A percentile compares a stretch with the other conserved stretches of the same genome.
Conservation (phyloP, 2,329 filamentous ascomycete genomes). For the Simplicillium sp. region DNA sequence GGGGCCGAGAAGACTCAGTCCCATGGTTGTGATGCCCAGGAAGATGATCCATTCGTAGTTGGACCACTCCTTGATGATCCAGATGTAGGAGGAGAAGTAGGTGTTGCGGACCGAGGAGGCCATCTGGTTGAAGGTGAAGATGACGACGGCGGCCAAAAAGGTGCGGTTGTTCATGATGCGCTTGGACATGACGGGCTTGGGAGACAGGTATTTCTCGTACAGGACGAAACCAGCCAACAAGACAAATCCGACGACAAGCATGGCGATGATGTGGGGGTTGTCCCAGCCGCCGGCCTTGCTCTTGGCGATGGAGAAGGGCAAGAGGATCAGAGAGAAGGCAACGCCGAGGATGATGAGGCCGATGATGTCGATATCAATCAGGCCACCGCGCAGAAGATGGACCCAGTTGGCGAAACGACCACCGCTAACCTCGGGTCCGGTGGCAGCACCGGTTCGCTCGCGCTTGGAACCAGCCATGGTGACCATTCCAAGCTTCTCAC, state of each 20-base stretch:
- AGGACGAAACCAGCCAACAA: conserved; percentile 23
- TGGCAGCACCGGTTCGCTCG: conserved; percentile 22
- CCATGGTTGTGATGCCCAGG: conserved; percentile 26
- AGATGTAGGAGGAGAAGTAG: conserved; percentile 25
- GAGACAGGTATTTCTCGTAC: conserved; percentile 15
- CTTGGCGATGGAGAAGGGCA: conserved; percentile 49
- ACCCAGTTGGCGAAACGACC: conserved; percentile 10
- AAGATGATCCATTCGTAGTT: conserved; percentile 31
- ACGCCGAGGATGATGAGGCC: conserved; percentile 48
- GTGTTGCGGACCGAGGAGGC: conserved; percentile 24
- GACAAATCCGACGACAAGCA: conserved; percentile 28
- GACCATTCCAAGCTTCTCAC: conserved; percentile 39
- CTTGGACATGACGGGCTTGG: conserved; percentile 5
- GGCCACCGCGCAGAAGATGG: conserved; percentile 21
- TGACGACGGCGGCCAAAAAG: conserved; percentile 14
- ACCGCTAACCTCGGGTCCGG: conserved; percentile 6
- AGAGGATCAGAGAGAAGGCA: conserved; percentile 48
- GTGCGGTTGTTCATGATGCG: conserved; percentile 7
- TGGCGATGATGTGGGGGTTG: conserved; percentile 30
- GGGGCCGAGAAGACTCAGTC: conserved; percentile 24
- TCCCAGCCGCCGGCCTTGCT: conserved; percentile 27
- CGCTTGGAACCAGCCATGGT: conserved; percentile 20
- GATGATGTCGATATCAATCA: conserved; percentile 47
- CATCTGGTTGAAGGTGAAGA: conserved; percentile 23
- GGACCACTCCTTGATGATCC: conserved; percentile 30